Evolutionary conservation across 1,139 yeast genomes (phyloP).

Genomic region (Lodderomyces theae): DNA sequence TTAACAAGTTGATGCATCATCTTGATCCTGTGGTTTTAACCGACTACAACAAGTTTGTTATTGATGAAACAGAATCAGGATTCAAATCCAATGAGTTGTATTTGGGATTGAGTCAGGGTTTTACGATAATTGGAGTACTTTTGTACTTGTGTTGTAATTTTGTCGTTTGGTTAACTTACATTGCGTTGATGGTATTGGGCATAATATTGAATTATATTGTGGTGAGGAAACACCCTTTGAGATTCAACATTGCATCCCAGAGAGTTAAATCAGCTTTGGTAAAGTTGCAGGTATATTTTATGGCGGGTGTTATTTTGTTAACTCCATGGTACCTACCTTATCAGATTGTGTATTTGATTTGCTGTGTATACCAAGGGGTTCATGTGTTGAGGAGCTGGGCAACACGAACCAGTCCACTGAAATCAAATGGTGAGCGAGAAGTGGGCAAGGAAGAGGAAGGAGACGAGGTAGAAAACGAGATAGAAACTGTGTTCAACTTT

Average conservation of each 20-base stretch:
- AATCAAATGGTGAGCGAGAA: background rate
- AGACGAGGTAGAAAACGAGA: background rate
- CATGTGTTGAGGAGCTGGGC: slow-evolving; percentile 36
- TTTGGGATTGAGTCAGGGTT: slow-evolving; percentile 63
- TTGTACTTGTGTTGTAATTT: slow-evolving; percentile 54
- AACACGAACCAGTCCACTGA: background rate
- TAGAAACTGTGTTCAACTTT: slow-evolving; percentile 36
- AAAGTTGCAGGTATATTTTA: slow-evolving; percentile 1
- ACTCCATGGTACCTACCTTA: slow-evolving; percentile 71
- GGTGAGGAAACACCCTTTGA: background rate
- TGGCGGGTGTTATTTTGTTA: slow-evolving; percentile 22
- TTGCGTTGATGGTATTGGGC: slow-evolving; percentile 8
- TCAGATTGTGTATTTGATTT: slow-evolving; percentile 68
- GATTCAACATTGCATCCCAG: background rate
- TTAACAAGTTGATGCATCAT: slow-evolving; percentile 27
- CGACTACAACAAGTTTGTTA: slow-evolving; percentile 33
- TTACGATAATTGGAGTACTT: slow-evolving; percentile 43
- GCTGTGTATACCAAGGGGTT: slow-evolving; percentile 51
- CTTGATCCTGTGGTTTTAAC: slow-evolving; percentile 57
- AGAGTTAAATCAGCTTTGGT: background rate
- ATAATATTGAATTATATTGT: background rate
- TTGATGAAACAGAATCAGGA: slow-evolving; percentile 18
- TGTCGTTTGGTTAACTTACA: slow-evolving; percentile 37
- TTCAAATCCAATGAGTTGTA: slow-evolving; percentile 44
- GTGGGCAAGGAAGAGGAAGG: background rate